Base-by-base conservation (phyloP, 805 yeast genomes). In the Candida corydali region DNA sequence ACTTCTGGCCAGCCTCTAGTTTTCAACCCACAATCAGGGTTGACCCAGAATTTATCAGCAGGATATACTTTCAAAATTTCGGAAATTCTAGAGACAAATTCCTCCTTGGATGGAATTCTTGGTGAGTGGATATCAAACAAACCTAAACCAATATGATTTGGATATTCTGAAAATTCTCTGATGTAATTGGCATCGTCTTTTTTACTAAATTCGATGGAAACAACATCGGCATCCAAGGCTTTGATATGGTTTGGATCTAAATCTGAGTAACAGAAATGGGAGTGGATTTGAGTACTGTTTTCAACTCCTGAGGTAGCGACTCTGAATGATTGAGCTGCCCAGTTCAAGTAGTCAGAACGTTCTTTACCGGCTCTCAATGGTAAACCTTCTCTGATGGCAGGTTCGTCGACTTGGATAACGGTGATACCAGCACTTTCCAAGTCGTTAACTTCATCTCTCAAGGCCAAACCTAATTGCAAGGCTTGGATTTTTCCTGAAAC, bases 1-100 rank as follows among this genome's bases (percentile, higher is more conserved):
- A 91, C 86, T 80, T 93, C 98, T 57, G 85, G 87, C 98, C 98
- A 93, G 57, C 95, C 96, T 83, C 98, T 89, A 69, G 98, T 93
- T 86, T 93, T 93, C 71, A 93, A 82, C 81, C 98, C 98, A 82
- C 98, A 93, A 78, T 93, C 98, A 63, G 98, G 98, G 94, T 93
- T 93, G 65, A 93, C 95, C 98, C 98, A 93, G 81, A 93, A 86
- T 73, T 89, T 91, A 70, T 86, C 86, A 64, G 93, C 94, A 67
- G 97, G 97, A 79, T 91, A 91, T 44, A 86, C 93, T 77, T 88
- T 87, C 72, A 93, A 76, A 75, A 93, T 89, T 68, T 87, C 93
- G 63, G 80, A 80, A 62, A 93, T 86, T 76, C 96, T 88, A 64
- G 82, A 72, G 68, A 87, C 82, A 72, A 93, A 91, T 76, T 93